A percentile compares a stretch with the other conserved stretches of the same genome.
phyloP scores from a whole-genome alignment of 208 protist species.

The Novymonas esmeraldas region DNA sequence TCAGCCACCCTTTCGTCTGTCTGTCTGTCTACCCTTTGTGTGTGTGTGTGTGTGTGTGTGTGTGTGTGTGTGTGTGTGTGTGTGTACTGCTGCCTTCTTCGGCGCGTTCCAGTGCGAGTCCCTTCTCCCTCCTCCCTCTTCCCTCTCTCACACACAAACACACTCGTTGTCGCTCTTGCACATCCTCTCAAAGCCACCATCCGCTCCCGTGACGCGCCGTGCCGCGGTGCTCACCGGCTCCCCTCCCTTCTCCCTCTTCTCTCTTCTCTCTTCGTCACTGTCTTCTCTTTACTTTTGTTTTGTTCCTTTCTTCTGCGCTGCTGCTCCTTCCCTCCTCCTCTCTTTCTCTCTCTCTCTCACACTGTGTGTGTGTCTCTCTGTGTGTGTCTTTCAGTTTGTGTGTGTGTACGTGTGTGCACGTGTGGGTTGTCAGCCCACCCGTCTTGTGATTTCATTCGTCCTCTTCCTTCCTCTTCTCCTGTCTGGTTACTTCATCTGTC shows the following conservation, averaged over 20 bases:
- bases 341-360: neutral
- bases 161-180: too few species aligned
- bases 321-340: neutral
- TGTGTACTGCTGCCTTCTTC: neutral
- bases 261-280: neutral
- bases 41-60: neutral
- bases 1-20: neutral
- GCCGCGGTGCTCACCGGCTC: neutral
- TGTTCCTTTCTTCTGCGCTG: slow-evolving; percentile 1
- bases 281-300: neutral
- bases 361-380: neutral
- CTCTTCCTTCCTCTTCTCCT: neutral
- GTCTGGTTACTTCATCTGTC: neutral
- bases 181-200: neutral
- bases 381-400: neutral
- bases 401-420: neutral
- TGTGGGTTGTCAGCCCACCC: neutral
- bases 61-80: neutral
- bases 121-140: neutral
- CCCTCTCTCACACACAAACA: too few species aligned
- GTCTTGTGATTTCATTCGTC: too few species aligned
- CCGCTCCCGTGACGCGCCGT: too few species aligned
- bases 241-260: neutral
- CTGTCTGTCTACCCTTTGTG: neutral
- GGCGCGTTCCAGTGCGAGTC: neutral